A percentile compares a stretch with the other conserved stretches of the same genome.
These are phyloP conservation scores for Hygrophila difformis DNA, from an alignment of 257 asterid species.

Conservation along the genomic window DNA sequence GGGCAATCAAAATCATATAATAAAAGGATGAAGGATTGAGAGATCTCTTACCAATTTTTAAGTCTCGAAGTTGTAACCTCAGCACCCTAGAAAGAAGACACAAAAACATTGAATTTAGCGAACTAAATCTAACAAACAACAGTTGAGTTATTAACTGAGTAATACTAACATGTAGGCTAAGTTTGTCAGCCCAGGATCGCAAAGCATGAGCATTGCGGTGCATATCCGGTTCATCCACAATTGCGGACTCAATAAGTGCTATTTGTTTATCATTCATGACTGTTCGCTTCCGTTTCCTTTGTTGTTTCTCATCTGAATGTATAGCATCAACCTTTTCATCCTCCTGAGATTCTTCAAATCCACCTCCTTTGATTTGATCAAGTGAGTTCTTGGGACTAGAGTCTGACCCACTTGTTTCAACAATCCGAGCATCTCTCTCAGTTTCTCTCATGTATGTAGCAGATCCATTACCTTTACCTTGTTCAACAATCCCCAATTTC, in stretches of 20 bases:
- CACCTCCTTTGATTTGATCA: conserved; percentile 43
- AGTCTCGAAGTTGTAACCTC: conserved; percentile 91
- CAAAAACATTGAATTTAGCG: conserved; percentile 6
- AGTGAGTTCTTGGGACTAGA: conserved; percentile 53
- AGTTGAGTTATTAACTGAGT: too few relatives aligned
- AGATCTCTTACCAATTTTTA: conserved; percentile 69
- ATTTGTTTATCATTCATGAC: conserved; percentile 87
- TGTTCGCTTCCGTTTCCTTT: conserved; percentile 84
- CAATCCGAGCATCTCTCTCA: conserved; percentile 43
- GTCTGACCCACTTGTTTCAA: conserved; percentile 74
- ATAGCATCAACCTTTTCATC: conserved; percentile 56
- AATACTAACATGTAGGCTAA: conserved; percentile 78
- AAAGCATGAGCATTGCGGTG: conserved; percentile 65
- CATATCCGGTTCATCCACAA: conserved; percentile 78
- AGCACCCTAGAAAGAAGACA: conserved; percentile 58
- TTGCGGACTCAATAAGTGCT: conserved; percentile 65
- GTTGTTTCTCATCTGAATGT: conserved; percentile 69
- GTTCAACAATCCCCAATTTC: conserved; percentile 28
- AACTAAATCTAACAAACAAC: background rate
- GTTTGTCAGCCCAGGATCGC: conserved; percentile 62
- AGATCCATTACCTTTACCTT: conserved; percentile 25
- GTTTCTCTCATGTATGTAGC: conserved; percentile 25
- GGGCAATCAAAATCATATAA: too few relatives aligned
- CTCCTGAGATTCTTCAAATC: conserved; percentile 40
- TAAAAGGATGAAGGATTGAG: conserved; percentile 6